Evolutionary conservation across 192 early-diverging fungal genomes (phyloP), one percentile per base, ranked within the genome.

Genomic region (Backusella mclennaniae): DNA sequence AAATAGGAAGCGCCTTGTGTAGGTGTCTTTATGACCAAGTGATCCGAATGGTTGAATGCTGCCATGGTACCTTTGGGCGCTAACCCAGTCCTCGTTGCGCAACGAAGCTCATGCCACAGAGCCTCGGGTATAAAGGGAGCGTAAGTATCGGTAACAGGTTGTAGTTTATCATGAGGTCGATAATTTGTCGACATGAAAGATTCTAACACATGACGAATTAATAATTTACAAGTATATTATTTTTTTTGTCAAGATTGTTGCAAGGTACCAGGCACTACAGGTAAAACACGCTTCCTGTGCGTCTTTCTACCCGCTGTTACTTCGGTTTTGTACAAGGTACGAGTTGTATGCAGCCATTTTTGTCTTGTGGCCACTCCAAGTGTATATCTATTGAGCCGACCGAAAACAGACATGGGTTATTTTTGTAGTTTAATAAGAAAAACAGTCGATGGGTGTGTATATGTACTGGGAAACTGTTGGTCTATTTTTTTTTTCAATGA

Each of bases 1-100:
- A 87, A 71, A 46, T 78, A 79, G 2, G 82, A 79, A 12, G 86
- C 82, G 7, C 86, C 86, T n/a, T 78, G 69, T 19, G 79, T 74
- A 7, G 84, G 84, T 17, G 80, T 77, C n/a, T 80, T 81, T 6
- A 85, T 66, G 12, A 82, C 66, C 33, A 85, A 53, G 29, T 87
- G 83, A 56, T 87, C 84, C 17, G 73, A 68, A 17, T 73, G 68
- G 11, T 77, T 35, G 53, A 66, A 66, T 14, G 80, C 21, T 9
- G 74, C 69, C 19, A 70, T 29, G 12, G 59, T 38, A 17, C 52
- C 63, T 6, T 73, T 77, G 35, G 77, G 59, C 17, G 77, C 52
- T 15, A 81, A 67, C 5, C 80, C 76, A 1, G 76, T 68, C 8
- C 72, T 76, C 11, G 69, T 46, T 26, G 71, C 39, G 33, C 49